Evolutionary conservation across 164 flowering plant species (phyloP).

Genomic region (Warburgia ugandensis): DNA sequence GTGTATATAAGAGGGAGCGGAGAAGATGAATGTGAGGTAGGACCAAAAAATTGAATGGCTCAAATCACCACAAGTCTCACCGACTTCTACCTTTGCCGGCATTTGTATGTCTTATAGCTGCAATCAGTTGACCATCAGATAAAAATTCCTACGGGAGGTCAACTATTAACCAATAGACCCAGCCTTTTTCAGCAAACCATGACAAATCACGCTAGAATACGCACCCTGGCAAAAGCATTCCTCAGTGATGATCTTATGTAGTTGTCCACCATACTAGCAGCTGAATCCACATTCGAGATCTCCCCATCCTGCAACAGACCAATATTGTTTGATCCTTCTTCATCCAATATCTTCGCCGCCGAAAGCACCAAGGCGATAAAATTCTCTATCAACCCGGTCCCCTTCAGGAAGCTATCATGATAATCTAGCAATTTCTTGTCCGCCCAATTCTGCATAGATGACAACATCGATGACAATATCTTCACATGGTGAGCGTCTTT

Average conservation of each 20-base stretch:
- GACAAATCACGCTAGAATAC: too few relatives aligned
- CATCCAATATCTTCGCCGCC: conserved; percentile 54
- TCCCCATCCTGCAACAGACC: conserved; percentile 23
- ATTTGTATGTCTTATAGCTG: too few relatives aligned
- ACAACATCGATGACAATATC: conserved; percentile 41
- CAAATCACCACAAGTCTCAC: too few relatives aligned
- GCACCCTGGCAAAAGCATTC: conserved; percentile 71
- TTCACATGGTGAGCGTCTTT: conserved; percentile 39
- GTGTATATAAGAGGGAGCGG: too few relatives aligned
- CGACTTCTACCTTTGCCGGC: too few relatives aligned
- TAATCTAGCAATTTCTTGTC: conserved; percentile 61
- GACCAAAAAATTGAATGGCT: too few relatives aligned
- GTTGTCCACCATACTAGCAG: conserved; percentile 45
- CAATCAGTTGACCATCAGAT: too few relatives aligned
- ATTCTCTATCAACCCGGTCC: conserved; percentile 52
- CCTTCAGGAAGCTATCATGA: conserved; percentile 49
- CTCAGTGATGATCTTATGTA: conserved; percentile 64
- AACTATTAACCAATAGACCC: too few relatives aligned
- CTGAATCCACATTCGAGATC: conserved; percentile 19
- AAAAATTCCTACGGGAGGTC: too few relatives aligned
- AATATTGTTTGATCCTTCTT: conserved; percentile 30
- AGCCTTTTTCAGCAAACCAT: too few relatives aligned
- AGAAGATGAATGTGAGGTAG: too few relatives aligned
- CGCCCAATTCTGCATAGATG: conserved; percentile 64
- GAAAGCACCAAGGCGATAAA: conserved; percentile 58